Evolutionary conservation across 805 yeast genomes (phyloP).

Genomic region (Wickerhamiella allomyrinae): DNA sequence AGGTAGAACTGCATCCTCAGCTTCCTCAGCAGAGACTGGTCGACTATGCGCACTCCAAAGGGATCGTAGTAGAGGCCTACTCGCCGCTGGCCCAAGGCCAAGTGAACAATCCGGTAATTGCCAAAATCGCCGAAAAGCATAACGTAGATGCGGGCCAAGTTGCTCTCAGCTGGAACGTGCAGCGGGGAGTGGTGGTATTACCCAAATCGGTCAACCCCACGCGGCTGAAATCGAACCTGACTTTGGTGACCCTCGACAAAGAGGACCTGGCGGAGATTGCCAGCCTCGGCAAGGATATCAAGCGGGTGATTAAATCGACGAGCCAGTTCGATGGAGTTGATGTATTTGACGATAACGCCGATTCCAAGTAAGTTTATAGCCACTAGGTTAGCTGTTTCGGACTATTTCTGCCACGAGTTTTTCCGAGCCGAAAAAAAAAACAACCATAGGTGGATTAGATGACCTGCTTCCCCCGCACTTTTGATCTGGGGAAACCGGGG

Average conservation of each 20-base stretch:
- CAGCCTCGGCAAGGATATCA: slow-evolving; percentile 5
- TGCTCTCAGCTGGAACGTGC: slow-evolving; percentile 12
- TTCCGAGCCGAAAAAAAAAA: too few species aligned
- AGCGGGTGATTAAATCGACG: slow-evolving; percentile 1
- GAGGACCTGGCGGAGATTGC: slow-evolving; percentile 27
- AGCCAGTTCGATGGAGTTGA: neutral
- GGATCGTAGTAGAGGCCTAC: slow-evolving; percentile 40
- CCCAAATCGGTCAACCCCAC: slow-evolving; percentile 55
- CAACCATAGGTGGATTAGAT: too few species aligned
- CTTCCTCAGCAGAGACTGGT: slow-evolving; percentile 42
- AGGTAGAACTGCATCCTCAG: slow-evolving; percentile 52
- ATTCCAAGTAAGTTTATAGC: too few species aligned
- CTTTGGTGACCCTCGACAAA: slow-evolving; percentile 26
- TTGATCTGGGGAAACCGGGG: too few species aligned
- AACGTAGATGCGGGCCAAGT: slow-evolving; percentile 29
- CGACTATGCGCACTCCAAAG: slow-evolving; percentile 32
- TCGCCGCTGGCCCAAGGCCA: slow-evolving; percentile 24
- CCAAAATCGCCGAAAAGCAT: slow-evolving; percentile 45
- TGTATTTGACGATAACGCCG: neutral
- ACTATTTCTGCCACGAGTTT: too few species aligned
- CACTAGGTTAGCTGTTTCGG: too few species aligned
- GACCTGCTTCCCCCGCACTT: too few species aligned
- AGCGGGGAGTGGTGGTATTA: slow-evolving; percentile 40
- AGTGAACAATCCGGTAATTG: slow-evolving; percentile 29
- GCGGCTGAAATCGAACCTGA: slow-evolving; percentile 35